Percentiles rank a stretch among this genome's conserved stretches.
These are phyloP conservation scores for Lactifluus subvellereus DNA, from an alignment of 768 basidiomycete species.

Conservation along the genomic window DNA sequence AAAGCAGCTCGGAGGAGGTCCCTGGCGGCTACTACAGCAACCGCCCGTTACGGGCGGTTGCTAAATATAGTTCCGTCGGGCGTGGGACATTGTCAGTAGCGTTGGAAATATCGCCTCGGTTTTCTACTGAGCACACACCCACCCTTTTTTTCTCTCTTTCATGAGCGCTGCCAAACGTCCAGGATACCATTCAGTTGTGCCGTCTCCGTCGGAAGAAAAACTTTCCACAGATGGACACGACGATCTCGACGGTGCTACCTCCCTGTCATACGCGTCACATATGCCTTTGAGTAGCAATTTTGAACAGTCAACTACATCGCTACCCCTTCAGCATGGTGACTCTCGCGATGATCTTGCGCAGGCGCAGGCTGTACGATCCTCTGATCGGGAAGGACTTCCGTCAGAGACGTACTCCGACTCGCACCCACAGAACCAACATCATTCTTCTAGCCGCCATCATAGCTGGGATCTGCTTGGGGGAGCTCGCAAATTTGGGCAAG, in stretches of 20 bases:
- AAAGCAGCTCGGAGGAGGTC: too few species aligned
- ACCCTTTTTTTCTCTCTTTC: not conserved
- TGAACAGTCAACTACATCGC: constrained; percentile 6
- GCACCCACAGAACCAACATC: not conserved
- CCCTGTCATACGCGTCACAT: constrained; percentile 14
- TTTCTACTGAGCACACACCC: not conserved
- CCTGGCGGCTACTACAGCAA: not conserved
- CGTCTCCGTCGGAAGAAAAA: not conserved
- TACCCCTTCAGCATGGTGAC: not conserved
- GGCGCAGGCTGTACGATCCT: not conserved
- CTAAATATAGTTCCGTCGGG: not conserved
- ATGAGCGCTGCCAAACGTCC: constrained; percentile 7
- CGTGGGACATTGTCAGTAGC: too few species aligned
- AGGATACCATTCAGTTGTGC: not conserved
- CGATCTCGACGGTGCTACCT: constrained; percentile 8
- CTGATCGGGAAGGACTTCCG: constrained; percentile 2
- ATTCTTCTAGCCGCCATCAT: constrained; percentile 23
- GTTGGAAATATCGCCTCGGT: not conserved
- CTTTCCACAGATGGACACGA: constrained; percentile 2
- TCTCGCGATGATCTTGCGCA: not conserved
- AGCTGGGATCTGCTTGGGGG: constrained; percentile 50
- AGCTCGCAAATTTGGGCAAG: constrained; percentile 46
- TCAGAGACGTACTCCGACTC: not conserved
- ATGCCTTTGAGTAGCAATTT: constrained; percentile 7
- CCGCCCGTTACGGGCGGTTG: not conserved